A percentile compares a stretch with the other conserved stretches of the same genome.
These are phyloP conservation scores for Mucor velutinosus DNA, from an alignment of 371 early-diverging fungal species.

Conservation along the genomic window DNA sequence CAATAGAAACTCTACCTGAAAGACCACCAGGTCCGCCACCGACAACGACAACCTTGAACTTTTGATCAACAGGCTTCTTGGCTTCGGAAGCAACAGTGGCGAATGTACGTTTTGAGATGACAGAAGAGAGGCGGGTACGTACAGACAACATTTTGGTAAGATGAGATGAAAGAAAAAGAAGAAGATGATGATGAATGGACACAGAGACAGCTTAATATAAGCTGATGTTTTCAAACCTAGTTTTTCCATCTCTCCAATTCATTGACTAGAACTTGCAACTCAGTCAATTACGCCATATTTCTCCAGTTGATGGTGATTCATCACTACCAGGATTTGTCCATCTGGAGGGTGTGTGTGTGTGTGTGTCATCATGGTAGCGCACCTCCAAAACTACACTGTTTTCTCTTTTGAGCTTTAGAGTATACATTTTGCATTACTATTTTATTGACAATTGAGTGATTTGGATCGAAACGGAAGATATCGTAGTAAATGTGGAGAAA, in stretches of 20 bases:
- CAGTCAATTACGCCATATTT: conserved; percentile 19
- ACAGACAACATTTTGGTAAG: conserved; percentile 22
- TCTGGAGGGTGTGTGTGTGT: not conserved
- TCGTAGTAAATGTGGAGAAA: conserved; percentile 5
- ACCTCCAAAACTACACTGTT: not conserved
- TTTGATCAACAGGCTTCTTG: conserved; percentile 32
- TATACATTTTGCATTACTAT: not conserved
- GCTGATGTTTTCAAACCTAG: not conserved
- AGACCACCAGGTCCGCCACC: conserved; percentile 73
- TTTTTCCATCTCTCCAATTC: not conserved
- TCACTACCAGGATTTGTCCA: not conserved
- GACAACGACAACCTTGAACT: conserved; percentile 66
- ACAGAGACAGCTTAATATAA: not conserved
- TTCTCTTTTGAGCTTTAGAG: not conserved
- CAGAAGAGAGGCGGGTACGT: conserved; percentile 26
- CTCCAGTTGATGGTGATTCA: conserved; percentile 6
- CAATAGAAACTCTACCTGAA: conserved; percentile 40
- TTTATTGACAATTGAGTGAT: not conserved
- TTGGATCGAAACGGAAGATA: not conserved
- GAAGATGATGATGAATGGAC: not conserved
- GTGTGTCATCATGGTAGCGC: not conserved
- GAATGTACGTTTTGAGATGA: conserved; percentile 29
- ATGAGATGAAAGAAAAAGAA: conserved; percentile 8
- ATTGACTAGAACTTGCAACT: conserved; percentile 10
- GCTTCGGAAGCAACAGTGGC: conserved; percentile 31